Evolutionary conservation across 257 asterid species (phyloP), one percentile per base, ranked within the genome.

Genomic region (Nicotiana undulata): DNA sequence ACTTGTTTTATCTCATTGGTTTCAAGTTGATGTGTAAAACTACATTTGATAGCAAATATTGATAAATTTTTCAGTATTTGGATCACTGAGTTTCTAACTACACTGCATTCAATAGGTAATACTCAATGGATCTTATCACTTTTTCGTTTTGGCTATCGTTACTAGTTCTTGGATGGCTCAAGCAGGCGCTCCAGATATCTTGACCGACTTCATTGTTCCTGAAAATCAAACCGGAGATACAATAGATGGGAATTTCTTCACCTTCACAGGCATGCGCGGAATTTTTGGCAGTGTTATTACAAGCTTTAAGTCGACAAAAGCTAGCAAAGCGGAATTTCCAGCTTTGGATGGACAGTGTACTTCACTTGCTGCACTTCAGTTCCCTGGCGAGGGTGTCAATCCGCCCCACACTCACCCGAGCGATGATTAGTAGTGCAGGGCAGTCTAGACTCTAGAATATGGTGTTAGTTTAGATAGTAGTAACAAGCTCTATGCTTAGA

Each of bases 321-420:
- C 85, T 34, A 20, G 80, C 37, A 76, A 52, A 37, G 82, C 58
- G n/a, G 84, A 85, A 17, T 82, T 82, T 66, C 82, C 84, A 85
- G 28, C 28, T 26, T 26, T 26, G 28, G 28, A 26, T 26, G 28
- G 28, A 26, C 28, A 26, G 78, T 76, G 86, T 24, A 77, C 79
- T 31, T 82, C 85, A 22, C 67, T 74, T 5, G 84, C 84, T 8
- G 49, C 60, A 29, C 84, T 81, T 12, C 81, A 77, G 55, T 77
- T 32, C 84, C 80, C 85, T 13, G 70, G 46, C 2, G 63, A 64
- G n/a, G 9, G 37, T 8, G 79, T 58, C 2, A 80, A 80, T 24
- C 70, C 80, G 18, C 37, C 74, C 9, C 81, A 81, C 79, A 75
- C 81, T n/a, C 84, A 75, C 76, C 84, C 81, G 87, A 82, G 81